phyloP scores from a whole-genome alignment of 306 rosid species.

The Pachyrhizus erosus region DNA sequence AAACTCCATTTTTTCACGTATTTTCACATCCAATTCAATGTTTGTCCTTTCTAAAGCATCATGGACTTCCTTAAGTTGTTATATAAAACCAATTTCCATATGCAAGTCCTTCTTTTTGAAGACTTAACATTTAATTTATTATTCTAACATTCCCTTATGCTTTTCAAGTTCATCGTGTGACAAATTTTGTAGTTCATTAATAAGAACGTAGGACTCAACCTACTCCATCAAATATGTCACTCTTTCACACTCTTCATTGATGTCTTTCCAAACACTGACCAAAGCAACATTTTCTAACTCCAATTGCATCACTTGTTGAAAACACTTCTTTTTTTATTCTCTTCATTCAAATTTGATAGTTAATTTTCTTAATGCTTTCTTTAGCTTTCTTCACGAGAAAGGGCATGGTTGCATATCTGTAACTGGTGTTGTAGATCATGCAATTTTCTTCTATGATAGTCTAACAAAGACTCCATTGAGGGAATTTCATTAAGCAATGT shows the following conservation, averaged over 20 bases:
- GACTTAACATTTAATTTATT: slow-evolving; percentile 52
- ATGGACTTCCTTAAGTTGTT: slow-evolving; percentile 46
- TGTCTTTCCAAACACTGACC: slow-evolving; percentile 35
- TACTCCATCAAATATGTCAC: slow-evolving; percentile 43
- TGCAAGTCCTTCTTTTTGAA: slow-evolving; percentile 49
- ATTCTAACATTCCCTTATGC: slow-evolving; percentile 63
- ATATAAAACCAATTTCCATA: slow-evolving; percentile 37
- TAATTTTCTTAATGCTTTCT: background rate
- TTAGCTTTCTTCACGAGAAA: background rate
- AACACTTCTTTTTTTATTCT: slow-evolving; percentile 51
- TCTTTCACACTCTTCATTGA: slow-evolving; percentile 14
- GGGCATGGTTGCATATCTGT: background rate
- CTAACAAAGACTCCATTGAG: slow-evolving; percentile 61
- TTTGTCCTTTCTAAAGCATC: slow-evolving; percentile 55
- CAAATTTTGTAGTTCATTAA: slow-evolving; percentile 45
- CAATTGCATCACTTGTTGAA: slow-evolving; percentile 58
- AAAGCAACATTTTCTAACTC: slow-evolving; percentile 62
- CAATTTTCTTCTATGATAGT: slow-evolving; percentile 57
- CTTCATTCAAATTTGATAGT: slow-evolving; percentile 38
- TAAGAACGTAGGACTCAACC: slow-evolving; percentile 52
- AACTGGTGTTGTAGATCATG: slow-evolving; percentile 35
- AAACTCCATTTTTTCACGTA: slow-evolving; percentile 62
- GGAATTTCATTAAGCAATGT: slow-evolving; percentile 60
- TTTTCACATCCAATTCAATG: slow-evolving; percentile 54
- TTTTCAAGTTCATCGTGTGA: slow-evolving; percentile 55